Evolutionary conservation across 2,329 filamentous ascomycete genomes (phyloP), one percentile per base, ranked within the genome.

Genomic region (Colletotrichum noveboracense): DNA sequence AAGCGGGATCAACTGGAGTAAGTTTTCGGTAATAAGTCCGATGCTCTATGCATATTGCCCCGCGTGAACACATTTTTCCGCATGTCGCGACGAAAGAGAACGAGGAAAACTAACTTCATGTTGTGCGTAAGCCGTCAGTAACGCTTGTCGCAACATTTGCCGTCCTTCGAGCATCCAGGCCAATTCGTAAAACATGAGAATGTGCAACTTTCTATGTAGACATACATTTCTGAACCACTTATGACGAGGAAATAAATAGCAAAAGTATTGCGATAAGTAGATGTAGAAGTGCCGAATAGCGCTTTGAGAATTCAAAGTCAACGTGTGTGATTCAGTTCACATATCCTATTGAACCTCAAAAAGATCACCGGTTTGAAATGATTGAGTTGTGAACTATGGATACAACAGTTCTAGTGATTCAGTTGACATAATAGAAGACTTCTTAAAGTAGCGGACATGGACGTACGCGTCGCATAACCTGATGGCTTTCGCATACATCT

Each of bases 1-100:
- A 70, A 70, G 55, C 66, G 66, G 66, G 21, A 70, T 70, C 65
- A 69, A 7, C n/a, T 16, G 21, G 13, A 48, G 43, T 24, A 36
- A 16, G 18, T 70, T 70, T 52, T 9, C 10, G 66, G 66, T 21
- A 70, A 70, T 1, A 66, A 7, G 13, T 30, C 38, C 38, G 62
- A 48, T n/a, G n/a, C 62, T 48, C 7, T 14, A 16, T 66, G 62
- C 62, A 66, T 18, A 38, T 48, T 13, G 38, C 26, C 38, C 52
- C n/a, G 21, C 32, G 66, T 24, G 43, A 52, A 52, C 26, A 34
- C 36, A n/a, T 30, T 18, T 32, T 28, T 18, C 21, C 26, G 14
- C 55, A 26, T 58, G 10, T 18, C 7, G 24, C 55, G 26, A 7
- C 14, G 2, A 16, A 58, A 7, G 21, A 58, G 55, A 58, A 28